A percentile compares a stretch with the other conserved stretches of the same genome.
Conservation (phyloP, 345 rosid genomes). For the Cardamine occulta region DNA sequence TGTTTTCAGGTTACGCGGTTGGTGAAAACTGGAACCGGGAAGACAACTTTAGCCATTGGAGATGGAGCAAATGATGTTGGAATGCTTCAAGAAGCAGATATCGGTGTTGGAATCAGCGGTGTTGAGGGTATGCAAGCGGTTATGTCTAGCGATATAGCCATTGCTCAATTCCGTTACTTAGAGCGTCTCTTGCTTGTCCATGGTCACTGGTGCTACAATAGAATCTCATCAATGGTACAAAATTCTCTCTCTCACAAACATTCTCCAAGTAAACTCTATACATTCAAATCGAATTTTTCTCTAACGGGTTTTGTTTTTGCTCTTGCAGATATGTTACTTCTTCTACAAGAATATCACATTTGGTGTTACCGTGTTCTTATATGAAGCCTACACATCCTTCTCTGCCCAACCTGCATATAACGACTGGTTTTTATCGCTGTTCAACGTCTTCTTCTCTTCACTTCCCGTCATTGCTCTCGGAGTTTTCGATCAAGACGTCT, state of each 20-base stretch:
- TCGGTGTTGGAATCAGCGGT: constrained; percentile 95
- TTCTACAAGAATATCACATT: constrained; percentile 97
- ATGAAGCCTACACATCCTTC: constrained; percentile 83
- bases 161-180: constrained; percentile 86
- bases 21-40: constrained; percentile 82
- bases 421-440: constrained; percentile 86
- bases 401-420: constrained; percentile 87
- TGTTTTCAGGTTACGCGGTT: constrained; percentile 83
- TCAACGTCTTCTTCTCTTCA: constrained; percentile 93
- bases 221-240: constrained; percentile 89
- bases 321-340: constrained; percentile 89
- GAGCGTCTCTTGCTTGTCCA: constrained; percentile 94
- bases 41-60: constrained; percentile 86
- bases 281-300: neutral
- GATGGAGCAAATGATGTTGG: constrained; percentile 99
- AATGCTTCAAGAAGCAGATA: constrained; percentile 99
- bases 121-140: constrained; percentile 99
- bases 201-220: constrained; percentile 98
- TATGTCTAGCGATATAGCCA: constrained; percentile 95
- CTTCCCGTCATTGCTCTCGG: constrained; percentile 96
- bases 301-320: constrained; percentile 10
- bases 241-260: neutral
- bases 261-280: neutral
- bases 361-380: constrained; percentile 90
- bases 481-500: constrained; percentile 93